Evolutionary conservation across 2,329 filamentous ascomycete genomes (phyloP), one percentile per base, ranked within the genome.

Genomic region (Penicillium sp.): DNA sequence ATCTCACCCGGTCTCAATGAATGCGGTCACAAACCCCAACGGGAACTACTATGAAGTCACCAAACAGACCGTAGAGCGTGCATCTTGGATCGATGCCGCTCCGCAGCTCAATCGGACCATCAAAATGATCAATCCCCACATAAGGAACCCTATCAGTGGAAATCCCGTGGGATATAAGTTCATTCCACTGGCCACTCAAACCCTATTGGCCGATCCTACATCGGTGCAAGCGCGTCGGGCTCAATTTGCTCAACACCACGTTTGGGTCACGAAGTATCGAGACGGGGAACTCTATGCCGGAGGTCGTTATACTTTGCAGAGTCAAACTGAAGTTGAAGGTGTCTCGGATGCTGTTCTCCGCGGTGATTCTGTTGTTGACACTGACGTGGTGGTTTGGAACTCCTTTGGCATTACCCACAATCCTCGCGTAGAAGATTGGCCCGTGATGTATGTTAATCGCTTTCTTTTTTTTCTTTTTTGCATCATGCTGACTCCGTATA

Each of bases 151-250:
- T 0, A 71, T 85, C 56, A 85, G 82, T 58, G 74, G 76, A 22
- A 77, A 78, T 7, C 74, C 79, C 0, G 79, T 85, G 2, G 80
- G 74, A 0, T 86, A 84, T 68, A 85, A 85, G 62, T 78, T 86
- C 57, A 75, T 77, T 50, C 77, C 79, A 0, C 76, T 81, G 7
- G 78, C 81, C 1, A 86, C 83, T 61, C 83, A 86, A 65, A 78
- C 79, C 42, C 76, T 86, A 26, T 72, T 86, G 13, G 82, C 84
- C 0, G 78, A 84, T 58, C 70, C 78, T 4, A 73, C 78, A 7
- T 80, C 77, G n/a, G 80, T 78, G 65, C 79, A 84, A 58, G 73
- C 74, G 40, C 75, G 75, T 56, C 76, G 81, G 5, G 81, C 81
- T 4, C 81, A 82, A 62, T 84, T 83, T 64, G 80, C 78, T 1